These are phyloP conservation scores for Debaryomyces prosopidis DNA, from an alignment of 805 yeast genomes.

Conservation along the genomic window DNA sequence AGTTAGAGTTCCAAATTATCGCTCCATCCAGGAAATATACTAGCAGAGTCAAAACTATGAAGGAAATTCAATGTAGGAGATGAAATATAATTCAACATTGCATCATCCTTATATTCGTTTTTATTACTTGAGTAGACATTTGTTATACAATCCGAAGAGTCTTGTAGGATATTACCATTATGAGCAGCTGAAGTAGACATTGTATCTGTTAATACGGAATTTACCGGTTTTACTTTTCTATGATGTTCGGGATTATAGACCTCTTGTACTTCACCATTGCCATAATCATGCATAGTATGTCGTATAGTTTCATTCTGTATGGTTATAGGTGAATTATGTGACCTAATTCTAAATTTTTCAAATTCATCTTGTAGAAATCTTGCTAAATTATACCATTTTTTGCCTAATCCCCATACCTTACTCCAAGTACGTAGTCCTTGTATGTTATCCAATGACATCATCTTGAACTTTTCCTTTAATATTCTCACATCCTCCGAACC, in stretches of 20 bases:
- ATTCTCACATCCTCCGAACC: conserved; percentile 6
- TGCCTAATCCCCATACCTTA: conserved; percentile 29
- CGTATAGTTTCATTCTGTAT: conserved; percentile 20
- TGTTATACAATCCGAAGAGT: neutral
- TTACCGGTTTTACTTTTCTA: neutral
- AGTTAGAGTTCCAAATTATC: neutral
- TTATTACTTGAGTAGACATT: neutral
- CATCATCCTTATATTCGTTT: neutral
- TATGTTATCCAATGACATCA: conserved; percentile 21
- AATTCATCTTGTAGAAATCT: conserved; percentile 23
- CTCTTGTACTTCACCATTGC: conserved; percentile 27
- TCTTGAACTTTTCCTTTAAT: conserved; percentile 16
- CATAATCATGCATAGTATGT: conserved; percentile 31
- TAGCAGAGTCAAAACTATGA: conserved; percentile 16
- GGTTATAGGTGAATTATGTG: conserved; percentile 7
- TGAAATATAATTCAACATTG: conserved; percentile 1
- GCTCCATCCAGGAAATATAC: conserved; percentile 19
- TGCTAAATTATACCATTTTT: conserved; percentile 28
- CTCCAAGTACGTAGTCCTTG: conserved; percentile 25
- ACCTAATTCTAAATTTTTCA: conserved; percentile 12
- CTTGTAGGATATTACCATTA: neutral
- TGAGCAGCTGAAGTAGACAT: neutral
- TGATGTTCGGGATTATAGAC: conserved; percentile 11
- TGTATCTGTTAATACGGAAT: conserved; percentile 7
- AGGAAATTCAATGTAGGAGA: conserved; percentile 18